phyloP scores from a whole-genome alignment of 1,139 yeast genomes.

The Geotrichum cucujoidarum region DNA sequence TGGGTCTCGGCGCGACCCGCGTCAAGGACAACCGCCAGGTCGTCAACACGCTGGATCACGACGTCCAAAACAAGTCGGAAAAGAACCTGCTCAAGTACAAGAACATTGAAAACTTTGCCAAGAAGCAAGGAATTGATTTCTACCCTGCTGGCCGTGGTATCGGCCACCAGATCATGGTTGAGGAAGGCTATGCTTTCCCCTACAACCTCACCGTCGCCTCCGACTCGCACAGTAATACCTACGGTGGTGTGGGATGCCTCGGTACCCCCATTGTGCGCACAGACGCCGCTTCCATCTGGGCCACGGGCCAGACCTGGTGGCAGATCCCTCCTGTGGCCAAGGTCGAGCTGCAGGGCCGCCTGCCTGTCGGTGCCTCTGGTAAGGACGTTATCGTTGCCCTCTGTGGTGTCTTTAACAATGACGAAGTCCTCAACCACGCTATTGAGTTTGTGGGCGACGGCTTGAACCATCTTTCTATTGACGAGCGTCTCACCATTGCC shows the following conservation, averaged over 20 bases:
- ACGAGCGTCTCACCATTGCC: slow-evolving; percentile 91
- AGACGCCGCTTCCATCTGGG: slow-evolving; percentile 99
- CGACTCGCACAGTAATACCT: slow-evolving; percentile 95
- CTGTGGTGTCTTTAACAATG: slow-evolving; percentile 92
- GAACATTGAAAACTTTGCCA: slow-evolving; percentile 85
- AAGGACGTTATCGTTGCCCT: slow-evolving; percentile 94
- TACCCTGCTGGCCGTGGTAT: slow-evolving; percentile 99
- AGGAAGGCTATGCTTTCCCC: slow-evolving; percentile 97
- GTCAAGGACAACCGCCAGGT: slow-evolving; percentile 84
- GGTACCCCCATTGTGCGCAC: slow-evolving; percentile 98
- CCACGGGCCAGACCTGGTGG: slow-evolving; percentile 99
- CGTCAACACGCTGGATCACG: slow-evolving; percentile 95
- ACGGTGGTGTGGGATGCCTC: slow-evolving; percentile 92
- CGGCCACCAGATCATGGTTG: slow-evolving; percentile 98
- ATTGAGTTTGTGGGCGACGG: slow-evolving; percentile 94
- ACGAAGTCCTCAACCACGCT: slow-evolving; percentile 95
- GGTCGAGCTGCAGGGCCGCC: slow-evolving; percentile 75
- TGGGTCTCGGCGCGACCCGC: slow-evolving; percentile 84
- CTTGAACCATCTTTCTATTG: slow-evolving; percentile 66
- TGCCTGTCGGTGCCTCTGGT: slow-evolving; percentile 87
- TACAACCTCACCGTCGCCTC: slow-evolving; percentile 90
- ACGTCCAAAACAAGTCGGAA: slow-evolving; percentile 87
- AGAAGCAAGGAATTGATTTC: slow-evolving; percentile 89
- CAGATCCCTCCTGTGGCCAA: slow-evolving; percentile 98
- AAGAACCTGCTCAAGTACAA: slow-evolving; percentile 80